Evolutionary conservation across 345 rosid genomes (phyloP).

Genomic region (Adansonia digitata): DNA sequence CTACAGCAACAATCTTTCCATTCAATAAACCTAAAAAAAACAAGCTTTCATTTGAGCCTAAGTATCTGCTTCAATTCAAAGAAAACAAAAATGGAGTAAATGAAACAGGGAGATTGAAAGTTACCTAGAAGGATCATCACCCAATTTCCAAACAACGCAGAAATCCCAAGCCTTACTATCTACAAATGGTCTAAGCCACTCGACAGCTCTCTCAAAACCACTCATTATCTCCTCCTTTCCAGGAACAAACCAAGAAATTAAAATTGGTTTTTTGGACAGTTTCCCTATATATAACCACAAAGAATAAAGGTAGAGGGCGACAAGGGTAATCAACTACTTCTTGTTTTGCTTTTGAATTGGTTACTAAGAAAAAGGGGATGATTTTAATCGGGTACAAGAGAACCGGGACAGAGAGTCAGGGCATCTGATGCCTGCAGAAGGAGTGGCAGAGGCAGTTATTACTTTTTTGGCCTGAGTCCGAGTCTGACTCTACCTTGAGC

Average conservation of each 20-base stretch:
- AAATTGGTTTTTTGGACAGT: not conserved
- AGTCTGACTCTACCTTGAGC: no score
- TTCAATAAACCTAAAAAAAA: conserved; percentile 52
- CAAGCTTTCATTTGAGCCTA: not conserved
- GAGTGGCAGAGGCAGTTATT: no score
- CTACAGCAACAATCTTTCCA: conserved; percentile 85
- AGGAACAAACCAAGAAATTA: not conserved
- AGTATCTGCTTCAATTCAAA: not conserved
- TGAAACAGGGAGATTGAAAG: not conserved
- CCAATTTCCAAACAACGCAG: conserved; percentile 78
- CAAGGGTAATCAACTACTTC: conserved; percentile 8
- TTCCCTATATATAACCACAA: not conserved
- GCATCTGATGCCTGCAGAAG: no score
- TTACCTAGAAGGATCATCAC: conserved; percentile 78
- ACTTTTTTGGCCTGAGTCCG: no score
- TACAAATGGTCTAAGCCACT: conserved; percentile 71
- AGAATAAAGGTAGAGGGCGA: not conserved
- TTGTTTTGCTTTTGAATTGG: not conserved
- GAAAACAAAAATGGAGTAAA: no score
- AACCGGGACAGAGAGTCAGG: no score
- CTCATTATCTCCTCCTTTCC: conserved; percentile 29
- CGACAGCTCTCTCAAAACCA: conserved; percentile 43
- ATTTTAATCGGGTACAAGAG: conserved; percentile 10
- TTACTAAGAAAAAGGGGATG: not conserved
- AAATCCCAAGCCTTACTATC: conserved; percentile 68